Conservation (phyloP, 257 asterid genomes). For the Solanum rostratum region DNA sequence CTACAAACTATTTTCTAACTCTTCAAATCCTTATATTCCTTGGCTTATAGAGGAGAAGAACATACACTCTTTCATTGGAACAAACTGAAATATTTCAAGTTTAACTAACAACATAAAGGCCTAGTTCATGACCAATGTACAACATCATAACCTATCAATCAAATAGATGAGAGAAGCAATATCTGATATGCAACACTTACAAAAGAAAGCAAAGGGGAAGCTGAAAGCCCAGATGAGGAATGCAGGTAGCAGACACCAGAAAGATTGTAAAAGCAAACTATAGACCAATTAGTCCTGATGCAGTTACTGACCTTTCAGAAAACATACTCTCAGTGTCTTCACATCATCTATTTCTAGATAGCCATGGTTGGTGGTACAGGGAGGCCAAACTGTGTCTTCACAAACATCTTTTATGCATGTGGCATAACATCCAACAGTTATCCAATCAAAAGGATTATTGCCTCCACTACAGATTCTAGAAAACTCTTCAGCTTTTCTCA, state of each 20-base stretch:
- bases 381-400: conserved; percentile 1
- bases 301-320: not conserved
- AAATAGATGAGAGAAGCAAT: not conserved
- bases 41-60: not conserved
- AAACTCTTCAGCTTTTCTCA: not conserved
- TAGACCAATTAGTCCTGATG: not conserved
- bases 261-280: not conserved
- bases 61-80: not conserved
- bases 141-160: not conserved
- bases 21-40: not conserved
- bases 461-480: not conserved
- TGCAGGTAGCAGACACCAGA: not conserved
- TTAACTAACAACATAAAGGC: not conserved
- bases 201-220: not conserved
- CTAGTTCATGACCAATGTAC: not conserved
- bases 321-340: not conserved
- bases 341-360: not conserved
- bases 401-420: not conserved
- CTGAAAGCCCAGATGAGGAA: not conserved
- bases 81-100: not conserved
- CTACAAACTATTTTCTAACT: not conserved
- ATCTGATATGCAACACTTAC: not conserved
- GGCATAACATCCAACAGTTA: not conserved
- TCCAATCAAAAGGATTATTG: not conserved
- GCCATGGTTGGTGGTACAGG: not conserved